Percentiles rank a stretch among this genome's conserved stretches.
Conservation (phyloP, 2,329 filamentous ascomycete species). For the Didymella exigua region DNA sequence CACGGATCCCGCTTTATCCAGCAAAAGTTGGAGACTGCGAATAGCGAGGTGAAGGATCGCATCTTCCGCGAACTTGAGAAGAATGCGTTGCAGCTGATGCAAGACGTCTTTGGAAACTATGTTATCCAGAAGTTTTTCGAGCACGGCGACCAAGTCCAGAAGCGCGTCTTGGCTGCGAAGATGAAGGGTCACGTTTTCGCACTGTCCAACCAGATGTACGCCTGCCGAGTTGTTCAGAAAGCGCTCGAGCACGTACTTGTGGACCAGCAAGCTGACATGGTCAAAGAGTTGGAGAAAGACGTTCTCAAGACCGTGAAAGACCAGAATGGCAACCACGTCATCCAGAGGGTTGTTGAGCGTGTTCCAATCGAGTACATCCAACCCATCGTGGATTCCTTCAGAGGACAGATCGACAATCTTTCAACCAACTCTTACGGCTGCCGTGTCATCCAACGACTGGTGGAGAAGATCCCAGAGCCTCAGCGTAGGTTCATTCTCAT, state of each 20-base stretch:
- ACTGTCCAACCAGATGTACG: conserved; percentile 87
- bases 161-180: conserved; percentile 80
- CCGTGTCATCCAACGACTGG: conserved; percentile 87
- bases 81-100: conserved; percentile 88
- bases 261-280: conserved; percentile 86
- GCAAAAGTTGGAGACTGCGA: conserved; percentile 86
- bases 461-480: conserved; percentile 77
- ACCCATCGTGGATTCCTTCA: conserved; percentile 83
- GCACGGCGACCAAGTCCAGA: conserved; percentile 91
- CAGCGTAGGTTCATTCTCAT: conserved; percentile 75
- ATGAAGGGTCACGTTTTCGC: conserved; percentile 86
- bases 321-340: conserved; percentile 93
- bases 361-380: conserved; percentile 78
- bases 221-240: conserved; percentile 95
- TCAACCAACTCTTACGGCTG: conserved; percentile 86
- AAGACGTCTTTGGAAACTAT: conserved; percentile 96
- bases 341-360: conserved; percentile 89
- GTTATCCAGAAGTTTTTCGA: conserved; percentile 98
- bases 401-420: conserved; percentile 73
- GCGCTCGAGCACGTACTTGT: conserved; percentile 87
- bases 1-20: conserved; percentile 96
- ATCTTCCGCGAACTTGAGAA: conserved; percentile 86
- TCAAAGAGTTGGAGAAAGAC: conserved; percentile 79
- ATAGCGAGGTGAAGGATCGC: conserved; percentile 92
- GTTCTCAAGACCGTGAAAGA: conserved; percentile 81